phyloP scores from a whole-genome alignment of 2,329 filamentous ascomycete species.

The Colletotrichum orchidophilum region DNA sequence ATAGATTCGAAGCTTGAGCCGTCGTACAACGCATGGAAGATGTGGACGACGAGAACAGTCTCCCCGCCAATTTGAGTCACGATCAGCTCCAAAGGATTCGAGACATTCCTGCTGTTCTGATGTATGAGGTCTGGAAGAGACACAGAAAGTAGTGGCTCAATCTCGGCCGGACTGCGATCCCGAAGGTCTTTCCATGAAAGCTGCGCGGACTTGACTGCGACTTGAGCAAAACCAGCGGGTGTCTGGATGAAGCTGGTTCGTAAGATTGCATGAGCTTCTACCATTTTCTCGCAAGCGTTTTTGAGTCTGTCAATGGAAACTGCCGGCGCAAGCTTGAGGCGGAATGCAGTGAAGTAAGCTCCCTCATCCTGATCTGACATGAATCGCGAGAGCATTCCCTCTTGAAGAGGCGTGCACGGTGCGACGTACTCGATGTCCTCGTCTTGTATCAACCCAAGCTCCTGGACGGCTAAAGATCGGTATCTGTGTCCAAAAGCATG shows the following conservation, averaged over 20 bases:
- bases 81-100: slow-evolving; percentile 62
- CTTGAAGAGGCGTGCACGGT: slow-evolving; percentile 86
- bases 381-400: slow-evolving; percentile 83
- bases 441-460: neutral
- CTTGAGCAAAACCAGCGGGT: slow-evolving; percentile 80
- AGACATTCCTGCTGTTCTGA: slow-evolving; percentile 58
- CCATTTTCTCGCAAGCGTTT: slow-evolving; percentile 65
- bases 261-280: slow-evolving; percentile 68
- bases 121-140: slow-evolving; percentile 61
- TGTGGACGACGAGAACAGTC: slow-evolving; percentile 66
- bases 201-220: slow-evolving; percentile 59
- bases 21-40: slow-evolving; percentile 91
- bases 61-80: slow-evolving; percentile 43
- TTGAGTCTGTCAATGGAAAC: slow-evolving; percentile 60
- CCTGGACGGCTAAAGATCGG: slow-evolving; percentile 59
- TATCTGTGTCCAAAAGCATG: slow-evolving; percentile 72
- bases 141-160: slow-evolving; percentile 46
- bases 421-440: slow-evolving; percentile 75
- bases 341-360: slow-evolving; percentile 83
- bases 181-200: slow-evolving; percentile 55
- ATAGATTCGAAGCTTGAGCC: slow-evolving; percentile 79
- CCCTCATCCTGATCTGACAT: slow-evolving; percentile 61
- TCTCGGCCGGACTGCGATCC: slow-evolving; percentile 37
- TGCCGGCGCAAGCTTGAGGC: slow-evolving; percentile 59
- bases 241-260: slow-evolving; percentile 79